phyloP scores from a whole-genome alignment of 805 yeast genomes.

The Kodamaea laetipori region DNA sequence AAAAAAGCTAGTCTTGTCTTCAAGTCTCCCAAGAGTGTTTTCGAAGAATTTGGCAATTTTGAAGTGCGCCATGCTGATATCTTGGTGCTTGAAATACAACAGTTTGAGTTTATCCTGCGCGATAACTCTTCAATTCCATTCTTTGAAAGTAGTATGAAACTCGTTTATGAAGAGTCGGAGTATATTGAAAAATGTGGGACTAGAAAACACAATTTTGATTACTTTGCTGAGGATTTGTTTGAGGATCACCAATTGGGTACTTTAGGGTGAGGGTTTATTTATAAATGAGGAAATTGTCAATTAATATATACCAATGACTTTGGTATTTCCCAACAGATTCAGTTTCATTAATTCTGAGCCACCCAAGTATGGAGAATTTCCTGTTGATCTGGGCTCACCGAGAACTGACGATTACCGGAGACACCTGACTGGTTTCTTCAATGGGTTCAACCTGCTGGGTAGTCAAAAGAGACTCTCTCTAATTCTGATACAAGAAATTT shows the following conservation, averaged over 20 bases:
- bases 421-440: background rate
- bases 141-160: slow-evolving; percentile 24
- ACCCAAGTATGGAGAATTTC: background rate
- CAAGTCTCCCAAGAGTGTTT: slow-evolving; percentile 7
- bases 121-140: slow-evolving; percentile 27
- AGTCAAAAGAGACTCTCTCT: background rate
- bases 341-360: background rate
- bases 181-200: slow-evolving; percentile 15
- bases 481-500: background rate
- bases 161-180: slow-evolving; percentile 26
- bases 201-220: background rate
- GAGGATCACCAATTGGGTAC: background rate
- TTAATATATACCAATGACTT: background rate
- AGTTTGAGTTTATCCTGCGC: slow-evolving; percentile 34
- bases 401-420: background rate
- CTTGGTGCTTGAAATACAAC: slow-evolving; percentile 31
- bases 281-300: background rate
- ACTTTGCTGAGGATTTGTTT: background rate
- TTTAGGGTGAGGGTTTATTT: background rate
- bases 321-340: background rate
- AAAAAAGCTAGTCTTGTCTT: slow-evolving; percentile 31
- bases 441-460: background rate
- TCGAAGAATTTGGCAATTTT: slow-evolving; percentile 4
- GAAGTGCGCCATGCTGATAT: slow-evolving; percentile 16
- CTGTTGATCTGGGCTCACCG: background rate